Evolutionary conservation across 371 early-diverging fungal species (phyloP).

Genomic region (Thermomucor indicae-seudaticae): DNA sequence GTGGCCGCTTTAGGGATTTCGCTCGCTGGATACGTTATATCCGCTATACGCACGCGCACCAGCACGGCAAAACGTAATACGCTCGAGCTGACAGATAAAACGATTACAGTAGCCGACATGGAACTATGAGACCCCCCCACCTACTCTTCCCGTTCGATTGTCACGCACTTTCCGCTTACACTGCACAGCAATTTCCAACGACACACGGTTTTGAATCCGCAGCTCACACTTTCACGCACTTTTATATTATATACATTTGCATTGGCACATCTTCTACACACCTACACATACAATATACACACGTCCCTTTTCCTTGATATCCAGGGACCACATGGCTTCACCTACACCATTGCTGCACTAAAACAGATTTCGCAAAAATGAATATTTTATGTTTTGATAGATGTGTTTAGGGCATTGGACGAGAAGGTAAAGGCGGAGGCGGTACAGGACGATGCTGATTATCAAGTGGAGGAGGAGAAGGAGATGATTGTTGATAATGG

Average conservation of each 20-base stretch:
- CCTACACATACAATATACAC: too few relatives aligned
- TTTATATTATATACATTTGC: too few relatives aligned
- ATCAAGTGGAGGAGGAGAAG: not conserved
- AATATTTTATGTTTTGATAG: too few relatives aligned
- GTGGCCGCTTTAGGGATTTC: constrained; percentile 12
- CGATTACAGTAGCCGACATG: constrained; percentile 13
- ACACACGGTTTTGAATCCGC: too few relatives aligned
- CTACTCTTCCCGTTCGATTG: not conserved
- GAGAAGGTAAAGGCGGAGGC: constrained; percentile 9
- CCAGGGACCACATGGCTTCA: too few relatives aligned
- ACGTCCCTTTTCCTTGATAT: too few relatives aligned
- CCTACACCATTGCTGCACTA: too few relatives aligned
- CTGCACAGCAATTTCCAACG: not conserved
- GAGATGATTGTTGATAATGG: not conserved
- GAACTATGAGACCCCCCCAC: too few relatives aligned
- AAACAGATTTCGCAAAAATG: too few relatives aligned
- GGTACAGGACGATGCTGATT: constrained; percentile 7
- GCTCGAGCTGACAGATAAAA: not conserved
- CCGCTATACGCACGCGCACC: constrained; percentile 2
- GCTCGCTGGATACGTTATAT: constrained; percentile 10
- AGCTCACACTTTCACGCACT: too few relatives aligned
- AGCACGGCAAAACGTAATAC: not conserved
- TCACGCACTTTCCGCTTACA: not conserved
- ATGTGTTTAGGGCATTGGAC: constrained; percentile 8
- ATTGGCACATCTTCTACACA: too few relatives aligned